A percentile compares a stretch with the other conserved stretches of the same genome.
Conservation (phyloP, 176 grass and related monocot species). For the Oryza longistaminata region DNA sequence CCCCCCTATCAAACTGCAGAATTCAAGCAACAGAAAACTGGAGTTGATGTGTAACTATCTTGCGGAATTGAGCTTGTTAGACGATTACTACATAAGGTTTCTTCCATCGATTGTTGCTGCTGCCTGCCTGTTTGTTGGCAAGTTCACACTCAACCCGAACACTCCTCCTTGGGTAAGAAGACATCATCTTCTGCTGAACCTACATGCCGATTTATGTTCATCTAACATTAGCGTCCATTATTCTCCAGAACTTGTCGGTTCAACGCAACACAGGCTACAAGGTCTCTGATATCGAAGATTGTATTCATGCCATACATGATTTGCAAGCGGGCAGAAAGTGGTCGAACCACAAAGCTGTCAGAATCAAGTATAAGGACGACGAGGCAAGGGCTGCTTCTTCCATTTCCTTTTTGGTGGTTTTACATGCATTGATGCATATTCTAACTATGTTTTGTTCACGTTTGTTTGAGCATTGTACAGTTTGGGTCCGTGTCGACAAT, state of each 20-base stretch:
- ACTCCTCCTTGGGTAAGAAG: slow-evolving; percentile 54
- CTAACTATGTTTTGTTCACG: not conserved
- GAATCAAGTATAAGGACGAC: slow-evolving; percentile 24
- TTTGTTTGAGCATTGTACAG: slow-evolving; percentile 30
- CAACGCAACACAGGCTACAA: slow-evolving; percentile 51
- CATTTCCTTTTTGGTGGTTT: not conserved
- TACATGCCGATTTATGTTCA: not conserved
- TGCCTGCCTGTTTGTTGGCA: slow-evolving; percentile 62
- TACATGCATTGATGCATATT: not conserved
- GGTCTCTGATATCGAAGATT: slow-evolving; percentile 39
- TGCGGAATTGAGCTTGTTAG: slow-evolving; percentile 67
- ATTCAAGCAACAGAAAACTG: slow-evolving; percentile 12
- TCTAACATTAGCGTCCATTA: not conserved
- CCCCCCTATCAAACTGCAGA: slow-evolving; percentile 3
- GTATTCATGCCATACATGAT: slow-evolving; percentile 40
- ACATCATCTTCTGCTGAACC: not conserved
- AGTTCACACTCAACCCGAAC: slow-evolving; percentile 54
- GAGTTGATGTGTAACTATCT: slow-evolving; percentile 56
- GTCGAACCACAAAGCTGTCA: slow-evolving; percentile 21
- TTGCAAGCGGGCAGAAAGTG: slow-evolving; percentile 38
- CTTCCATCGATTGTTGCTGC: slow-evolving; percentile 58
- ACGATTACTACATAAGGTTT: slow-evolving; percentile 54
- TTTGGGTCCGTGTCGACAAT: slow-evolving; percentile 39
- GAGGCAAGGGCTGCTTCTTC: not conserved
- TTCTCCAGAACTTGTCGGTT: slow-evolving; percentile 44